These are phyloP conservation scores for Cyclocybe cylindracea DNA, from an alignment of 768 basidiomycete species.

Conservation along the genomic window DNA sequence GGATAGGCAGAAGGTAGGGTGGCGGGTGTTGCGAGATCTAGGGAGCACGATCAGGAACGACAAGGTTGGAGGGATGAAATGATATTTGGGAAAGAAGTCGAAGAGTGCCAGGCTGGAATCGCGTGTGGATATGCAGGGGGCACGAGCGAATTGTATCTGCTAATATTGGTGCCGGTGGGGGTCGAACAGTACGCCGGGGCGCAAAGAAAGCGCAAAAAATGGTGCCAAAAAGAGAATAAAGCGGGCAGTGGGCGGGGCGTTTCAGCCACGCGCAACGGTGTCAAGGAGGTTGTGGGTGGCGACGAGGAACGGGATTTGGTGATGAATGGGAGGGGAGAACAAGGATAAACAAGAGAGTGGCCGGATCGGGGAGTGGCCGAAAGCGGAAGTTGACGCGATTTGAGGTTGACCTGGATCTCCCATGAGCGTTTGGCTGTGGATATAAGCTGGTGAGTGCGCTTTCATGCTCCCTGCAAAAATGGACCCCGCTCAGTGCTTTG, in stretches of 20 bases:
- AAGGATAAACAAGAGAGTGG: conserved; percentile 4
- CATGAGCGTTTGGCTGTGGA: too few relatives aligned
- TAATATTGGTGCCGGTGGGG: conserved; percentile 15
- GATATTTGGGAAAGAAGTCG: conserved; percentile 15
- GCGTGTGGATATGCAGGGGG: conserved; percentile 19
- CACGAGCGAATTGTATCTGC: conserved; percentile 13
- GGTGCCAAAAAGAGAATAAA: too few relatives aligned
- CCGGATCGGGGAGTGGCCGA: conserved; percentile 6
- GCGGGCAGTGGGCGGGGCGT: too few relatives aligned
- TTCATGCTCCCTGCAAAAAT: too few relatives aligned
- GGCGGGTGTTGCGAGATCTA: too few relatives aligned
- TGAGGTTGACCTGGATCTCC: neutral
- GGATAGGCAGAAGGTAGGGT: too few relatives aligned
- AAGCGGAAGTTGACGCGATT: conserved; percentile 8
- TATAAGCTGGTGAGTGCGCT: too few relatives aligned
- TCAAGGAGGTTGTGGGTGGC: conserved; percentile 11
- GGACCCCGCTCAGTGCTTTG: neutral
- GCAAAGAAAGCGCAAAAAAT: neutral
- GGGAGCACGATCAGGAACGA: too few relatives aligned
- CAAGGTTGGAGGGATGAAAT: too few relatives aligned
- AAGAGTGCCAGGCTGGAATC: conserved; percentile 23
- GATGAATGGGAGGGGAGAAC: conserved; percentile 3
- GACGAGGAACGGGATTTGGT: too few relatives aligned
- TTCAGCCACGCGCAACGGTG: too few relatives aligned
- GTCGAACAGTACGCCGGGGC: too few relatives aligned